Percentiles rank a stretch among this genome's conserved stretches.
phyloP scores from a whole-genome alignment of 2,329 filamentous ascomycete species.

The Penicillium sp. region DNA sequence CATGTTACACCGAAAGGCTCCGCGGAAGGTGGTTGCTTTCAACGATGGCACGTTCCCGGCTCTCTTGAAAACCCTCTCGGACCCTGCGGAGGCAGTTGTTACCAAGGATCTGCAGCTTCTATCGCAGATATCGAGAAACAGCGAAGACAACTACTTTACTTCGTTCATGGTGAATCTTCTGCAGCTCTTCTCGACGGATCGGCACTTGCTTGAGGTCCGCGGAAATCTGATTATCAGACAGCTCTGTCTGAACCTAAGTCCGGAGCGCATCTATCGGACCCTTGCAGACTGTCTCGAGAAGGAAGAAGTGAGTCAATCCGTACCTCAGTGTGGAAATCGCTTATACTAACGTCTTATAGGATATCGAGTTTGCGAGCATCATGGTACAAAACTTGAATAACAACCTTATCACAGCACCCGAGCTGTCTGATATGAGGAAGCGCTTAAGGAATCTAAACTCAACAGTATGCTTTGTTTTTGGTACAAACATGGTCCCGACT shows the following conservation, averaged over 20 bases:
- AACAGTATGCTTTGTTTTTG: constrained; percentile 50
- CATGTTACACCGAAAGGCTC: constrained; percentile 94
- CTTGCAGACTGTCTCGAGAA: constrained; percentile 95
- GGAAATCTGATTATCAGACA: constrained; percentile 97
- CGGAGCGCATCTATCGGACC: constrained; percentile 91
- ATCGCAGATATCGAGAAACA: constrained; percentile 93
- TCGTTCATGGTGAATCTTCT: constrained; percentile 97
- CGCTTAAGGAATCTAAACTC: constrained; percentile 84
- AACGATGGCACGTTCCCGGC: constrained; percentile 97
- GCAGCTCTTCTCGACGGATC: constrained; percentile 91
- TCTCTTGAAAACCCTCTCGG: constrained; percentile 89
- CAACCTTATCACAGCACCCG: constrained; percentile 94
- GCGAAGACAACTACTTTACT: constrained; percentile 93
- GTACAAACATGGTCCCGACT: neutral
- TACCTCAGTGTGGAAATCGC: neutral
- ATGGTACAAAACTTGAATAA: constrained; percentile 99
- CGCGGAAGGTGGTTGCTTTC: constrained; percentile 85
- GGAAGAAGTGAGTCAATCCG: constrained; percentile 60
- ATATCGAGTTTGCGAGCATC: constrained; percentile 96
- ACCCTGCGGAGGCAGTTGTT: constrained; percentile 91
- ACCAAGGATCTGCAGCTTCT: constrained; percentile 89
- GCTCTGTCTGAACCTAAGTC: constrained; percentile 84
- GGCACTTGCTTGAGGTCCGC: constrained; percentile 81
- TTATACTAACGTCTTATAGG: constrained; percentile 38
- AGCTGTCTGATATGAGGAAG: constrained; percentile 85